Evolutionary conservation across 2,329 filamentous ascomycete species (phyloP), one percentile per base, ranked within the genome.

Genomic region (Aspergillus terreus): DNA sequence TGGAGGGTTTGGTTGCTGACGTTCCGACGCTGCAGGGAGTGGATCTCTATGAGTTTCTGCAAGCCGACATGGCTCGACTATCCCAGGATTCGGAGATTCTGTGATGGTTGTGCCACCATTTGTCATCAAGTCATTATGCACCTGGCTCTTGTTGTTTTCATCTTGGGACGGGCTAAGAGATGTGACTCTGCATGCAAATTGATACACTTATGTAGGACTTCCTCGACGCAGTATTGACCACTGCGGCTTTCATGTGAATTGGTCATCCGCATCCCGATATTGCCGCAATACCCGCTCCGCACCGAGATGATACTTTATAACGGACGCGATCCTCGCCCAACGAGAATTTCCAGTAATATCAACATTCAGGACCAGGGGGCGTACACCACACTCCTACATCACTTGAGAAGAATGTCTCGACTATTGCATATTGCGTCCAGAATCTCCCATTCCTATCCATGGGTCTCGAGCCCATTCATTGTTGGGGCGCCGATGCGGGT

Each of bases 401-500:
- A 10, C 9, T 30, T 30, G 10, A 4, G 3, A 1, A 3, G 7
- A 30, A 30, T 30, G 27, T 30, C 27, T 9, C 27, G 10, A 30
- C 27, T 30, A 30, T 9, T 30, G 3, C 27, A 30, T 9, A 2
- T 30, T 10, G 6, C 27, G 7, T 30, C 43, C 7, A 45, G 33
- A 33, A 42, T 56, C n/a, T 14, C 46, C 5, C 42, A 32, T 15
- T 2, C 11, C 54, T 85, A 85, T 60, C 82, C 84, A 58, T 87
- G 84, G 83, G 78, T 76, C 4, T 65, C 74, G n/a, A 61, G 67
- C 2, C 85, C 85, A 1, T 70, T 89, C 15, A 77, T 90, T 19
- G 75, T 82, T 49, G 73, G 78, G 49, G 87, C 85, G 2, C 88
- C 87, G 0, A 90, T 91, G 87, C 82, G 85, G 46, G 76, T 86